A percentile compares a stretch with the other conserved stretches of the same genome.
Evolutionary conservation across 208 protist species (phyloP).

Genomic region (Zelonia costaricensis): DNA sequence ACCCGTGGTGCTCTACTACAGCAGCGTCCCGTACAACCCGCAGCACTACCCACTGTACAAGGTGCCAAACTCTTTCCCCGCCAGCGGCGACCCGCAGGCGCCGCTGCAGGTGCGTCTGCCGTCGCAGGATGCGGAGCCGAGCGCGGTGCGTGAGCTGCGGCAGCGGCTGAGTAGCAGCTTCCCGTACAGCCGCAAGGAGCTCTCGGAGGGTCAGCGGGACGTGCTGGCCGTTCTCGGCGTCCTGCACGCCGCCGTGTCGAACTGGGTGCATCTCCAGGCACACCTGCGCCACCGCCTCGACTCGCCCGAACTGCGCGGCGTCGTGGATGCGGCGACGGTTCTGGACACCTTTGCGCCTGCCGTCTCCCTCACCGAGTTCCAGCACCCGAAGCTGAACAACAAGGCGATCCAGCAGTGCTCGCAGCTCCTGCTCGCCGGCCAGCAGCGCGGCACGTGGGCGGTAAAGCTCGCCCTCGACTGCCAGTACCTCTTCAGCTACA

Average conservation of each 20-base stretch:
- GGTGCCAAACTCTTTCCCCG: slow-evolving; percentile 20
- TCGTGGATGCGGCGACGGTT: slow-evolving; percentile 1
- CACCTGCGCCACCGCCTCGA: slow-evolving; percentile 4
- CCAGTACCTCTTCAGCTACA: slow-evolving; percentile 72
- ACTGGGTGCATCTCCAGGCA: slow-evolving; percentile 56
- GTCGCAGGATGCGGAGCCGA: slow-evolving; percentile 30
- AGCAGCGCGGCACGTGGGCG: slow-evolving; percentile 76
- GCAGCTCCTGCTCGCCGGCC: slow-evolving; percentile 69
- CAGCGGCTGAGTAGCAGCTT: slow-evolving; percentile 41
- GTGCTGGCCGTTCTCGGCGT: slow-evolving; percentile 64
- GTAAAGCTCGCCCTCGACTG: slow-evolving; percentile 82
- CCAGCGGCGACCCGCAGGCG: slow-evolving; percentile 8
- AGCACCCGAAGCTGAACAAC: slow-evolving; percentile 74
- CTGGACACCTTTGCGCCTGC: slow-evolving; percentile 32
- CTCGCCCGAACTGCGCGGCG: not conserved
- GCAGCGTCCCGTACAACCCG: slow-evolving; percentile 50
- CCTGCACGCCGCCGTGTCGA: slow-evolving; percentile 40
- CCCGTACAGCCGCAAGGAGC: slow-evolving; percentile 50
- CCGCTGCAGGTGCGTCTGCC: slow-evolving; percentile 26
- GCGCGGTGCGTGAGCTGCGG: slow-evolving; percentile 24
- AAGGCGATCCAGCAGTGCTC: slow-evolving; percentile 84
- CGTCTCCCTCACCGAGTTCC: slow-evolving; percentile 58
- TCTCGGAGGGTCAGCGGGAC: slow-evolving; percentile 52
- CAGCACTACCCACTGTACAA: slow-evolving; percentile 29
- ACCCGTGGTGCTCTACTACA: slow-evolving; percentile 67